Conservation (phyloP, 495 filamentous ascomycete species). For the Tirmania nivea region DNA sequence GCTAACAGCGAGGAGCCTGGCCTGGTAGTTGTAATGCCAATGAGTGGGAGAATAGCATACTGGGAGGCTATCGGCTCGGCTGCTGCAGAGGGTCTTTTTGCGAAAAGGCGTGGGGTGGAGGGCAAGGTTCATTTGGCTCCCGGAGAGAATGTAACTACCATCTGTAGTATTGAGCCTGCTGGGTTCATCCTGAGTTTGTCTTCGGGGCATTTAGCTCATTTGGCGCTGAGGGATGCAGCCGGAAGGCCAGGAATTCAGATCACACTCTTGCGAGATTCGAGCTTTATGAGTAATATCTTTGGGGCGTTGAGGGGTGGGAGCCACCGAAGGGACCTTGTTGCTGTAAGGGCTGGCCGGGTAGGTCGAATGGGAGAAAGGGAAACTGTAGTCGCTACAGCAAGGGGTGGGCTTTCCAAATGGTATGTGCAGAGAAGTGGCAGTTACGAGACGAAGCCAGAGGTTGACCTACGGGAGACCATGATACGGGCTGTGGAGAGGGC, state of each 20-base stretch:
- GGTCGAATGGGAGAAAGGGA: constrained; percentile 63
- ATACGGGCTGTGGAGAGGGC: constrained; percentile 19
- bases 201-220: constrained; percentile 61
- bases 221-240: constrained; percentile 64
- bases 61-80: constrained; percentile 59
- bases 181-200: constrained; percentile 70
- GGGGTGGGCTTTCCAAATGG: constrained; percentile 62
- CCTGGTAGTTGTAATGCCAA: constrained; percentile 61
- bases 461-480: constrained; percentile 21
- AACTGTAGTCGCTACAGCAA: constrained; percentile 50
- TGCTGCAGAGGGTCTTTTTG: constrained; percentile 17
- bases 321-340: constrained; percentile 52
- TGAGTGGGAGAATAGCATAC: constrained; percentile 64
- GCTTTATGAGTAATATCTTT: constrained; percentile 57
- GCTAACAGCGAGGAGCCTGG: constrained; percentile 56
- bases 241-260: constrained; percentile 59
- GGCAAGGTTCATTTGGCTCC: constrained; percentile 33
- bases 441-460: constrained; percentile 21
- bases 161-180: constrained; percentile 64
- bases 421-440: constrained; percentile 63
- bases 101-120: constrained; percentile 35
- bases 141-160: constrained; percentile 51
- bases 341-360: constrained; percentile 45
- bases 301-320: constrained; percentile 43
- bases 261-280: constrained; percentile 45